Percentiles rank a stretch among this genome's conserved stretches.
Evolutionary conservation across 2,329 filamentous ascomycete species (phyloP).

Genomic region (Aspergillus sp.): DNA sequence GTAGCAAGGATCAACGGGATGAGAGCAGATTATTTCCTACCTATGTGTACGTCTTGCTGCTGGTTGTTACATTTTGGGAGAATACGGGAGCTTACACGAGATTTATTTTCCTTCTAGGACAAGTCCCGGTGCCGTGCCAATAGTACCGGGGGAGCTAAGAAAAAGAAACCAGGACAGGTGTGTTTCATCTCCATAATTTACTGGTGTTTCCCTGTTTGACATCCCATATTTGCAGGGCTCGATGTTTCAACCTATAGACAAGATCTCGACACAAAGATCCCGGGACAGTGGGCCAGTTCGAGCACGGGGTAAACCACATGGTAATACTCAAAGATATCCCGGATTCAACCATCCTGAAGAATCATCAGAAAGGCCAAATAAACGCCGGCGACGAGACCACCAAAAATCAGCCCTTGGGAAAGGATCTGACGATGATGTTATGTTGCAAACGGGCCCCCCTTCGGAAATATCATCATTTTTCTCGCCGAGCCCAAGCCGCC

Average conservation of each 20-base stretch:
- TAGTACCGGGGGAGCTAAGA: constrained; percentile 21
- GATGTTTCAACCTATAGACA: constrained; percentile 18
- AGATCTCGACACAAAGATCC: constrained; percentile 15
- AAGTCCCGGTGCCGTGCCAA: constrained; percentile 17
- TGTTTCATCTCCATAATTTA: constrained; percentile 1
- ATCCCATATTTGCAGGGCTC: too few relatives aligned
- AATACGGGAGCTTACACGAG: background rate
- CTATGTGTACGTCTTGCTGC: constrained; percentile 11
- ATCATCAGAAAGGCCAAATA: constrained; percentile 13
- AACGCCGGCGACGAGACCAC: constrained; percentile 24
- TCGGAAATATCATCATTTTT: constrained; percentile 4
- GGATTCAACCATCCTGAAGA: constrained; percentile 2
- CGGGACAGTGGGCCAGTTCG: constrained; percentile 30
- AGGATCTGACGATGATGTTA: constrained; percentile 12
- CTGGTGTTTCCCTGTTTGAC: too few relatives aligned
- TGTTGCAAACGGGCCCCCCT: constrained; percentile 1
- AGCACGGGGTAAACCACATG: constrained; percentile 13
- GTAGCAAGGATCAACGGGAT: constrained; percentile 11
- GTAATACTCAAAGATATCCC: too few relatives aligned
- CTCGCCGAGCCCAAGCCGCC: constrained; percentile 16
- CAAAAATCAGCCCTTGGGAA: background rate
- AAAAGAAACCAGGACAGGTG: constrained; percentile 16
- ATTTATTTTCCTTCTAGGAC: constrained; percentile 4
- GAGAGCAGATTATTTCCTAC: constrained; percentile 19
- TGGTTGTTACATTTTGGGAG: background rate